phyloP scores from a whole-genome alignment of 2,329 filamentous ascomycete species.

The Xylariaceae sp. region DNA sequence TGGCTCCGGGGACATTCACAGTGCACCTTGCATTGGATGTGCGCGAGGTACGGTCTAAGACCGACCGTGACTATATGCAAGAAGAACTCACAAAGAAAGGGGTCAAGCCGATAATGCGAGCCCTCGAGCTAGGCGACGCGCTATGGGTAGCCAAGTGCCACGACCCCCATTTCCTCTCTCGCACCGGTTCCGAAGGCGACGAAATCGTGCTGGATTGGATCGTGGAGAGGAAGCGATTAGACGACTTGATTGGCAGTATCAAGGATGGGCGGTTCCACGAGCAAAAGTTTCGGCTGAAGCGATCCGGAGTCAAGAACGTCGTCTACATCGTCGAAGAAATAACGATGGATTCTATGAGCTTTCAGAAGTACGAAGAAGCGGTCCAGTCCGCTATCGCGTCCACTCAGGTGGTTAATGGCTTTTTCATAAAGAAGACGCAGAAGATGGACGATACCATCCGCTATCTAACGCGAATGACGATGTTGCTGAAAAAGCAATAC shows the following conservation, averaged over 20 bases:
- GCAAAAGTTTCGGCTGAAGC: slow-evolving; percentile 80
- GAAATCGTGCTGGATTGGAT: slow-evolving; percentile 83
- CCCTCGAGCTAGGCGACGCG: slow-evolving; percentile 75
- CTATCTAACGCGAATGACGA: slow-evolving; percentile 77
- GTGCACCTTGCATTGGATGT: slow-evolving; percentile 77
- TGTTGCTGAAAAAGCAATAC: slow-evolving; percentile 70
- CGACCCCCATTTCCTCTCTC: slow-evolving; percentile 61
- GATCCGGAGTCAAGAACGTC: slow-evolving; percentile 76
- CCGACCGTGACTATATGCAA: slow-evolving; percentile 78
- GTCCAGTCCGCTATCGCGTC: slow-evolving; percentile 77
- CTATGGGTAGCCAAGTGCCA: slow-evolving; percentile 80
- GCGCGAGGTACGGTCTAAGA: slow-evolving; percentile 75
- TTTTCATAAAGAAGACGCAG: slow-evolving; percentile 77
- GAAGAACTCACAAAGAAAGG: slow-evolving; percentile 72
- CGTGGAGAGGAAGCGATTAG: slow-evolving; percentile 79
- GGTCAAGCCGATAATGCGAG: slow-evolving; percentile 69
- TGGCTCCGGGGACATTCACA: slow-evolving; percentile 71
- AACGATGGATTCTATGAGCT: slow-evolving; percentile 60
- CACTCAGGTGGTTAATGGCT: slow-evolving; percentile 79
- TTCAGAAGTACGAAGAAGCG: slow-evolving; percentile 67
- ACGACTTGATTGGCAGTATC: slow-evolving; percentile 81
- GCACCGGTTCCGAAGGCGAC: slow-evolving; percentile 66
- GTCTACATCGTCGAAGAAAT: slow-evolving; percentile 82
- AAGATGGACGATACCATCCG: slow-evolving; percentile 80
- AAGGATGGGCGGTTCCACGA: slow-evolving; percentile 84